Percentiles rank a stretch among this genome's conserved stretches.
phyloP scores from a whole-genome alignment of 345 rosid genomes.

The Populus nigra region DNA sequence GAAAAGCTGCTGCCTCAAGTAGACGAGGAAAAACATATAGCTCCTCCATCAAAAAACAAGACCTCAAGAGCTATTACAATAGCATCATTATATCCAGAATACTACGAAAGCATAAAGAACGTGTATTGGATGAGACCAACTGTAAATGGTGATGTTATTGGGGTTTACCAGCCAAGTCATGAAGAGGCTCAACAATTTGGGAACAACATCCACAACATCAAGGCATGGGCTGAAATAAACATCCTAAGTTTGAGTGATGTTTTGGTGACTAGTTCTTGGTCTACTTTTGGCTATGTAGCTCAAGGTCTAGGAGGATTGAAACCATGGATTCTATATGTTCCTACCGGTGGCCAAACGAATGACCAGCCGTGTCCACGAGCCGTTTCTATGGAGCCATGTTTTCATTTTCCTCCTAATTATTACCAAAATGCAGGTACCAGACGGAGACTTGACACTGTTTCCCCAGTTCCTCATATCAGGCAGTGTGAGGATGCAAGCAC shows the following conservation, averaged over 20 bases:
- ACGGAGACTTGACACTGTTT: neutral
- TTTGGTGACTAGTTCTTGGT: slow-evolving; percentile 22
- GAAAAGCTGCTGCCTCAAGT: slow-evolving; percentile 11
- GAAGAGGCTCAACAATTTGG: slow-evolving; percentile 18
- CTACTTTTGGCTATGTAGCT: slow-evolving; percentile 28
- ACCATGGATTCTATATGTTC: slow-evolving; percentile 22
- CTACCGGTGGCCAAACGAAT: neutral
- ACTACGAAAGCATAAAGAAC: slow-evolving; percentile 3
- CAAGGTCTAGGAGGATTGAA: slow-evolving; percentile 27
- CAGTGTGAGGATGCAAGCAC: neutral
- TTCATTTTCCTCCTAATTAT: slow-evolving; percentile 3
- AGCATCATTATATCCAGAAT: slow-evolving; percentile 16
- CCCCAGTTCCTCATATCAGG: neutral
- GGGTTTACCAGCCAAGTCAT: slow-evolving; percentile 21
- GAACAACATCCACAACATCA: slow-evolving; percentile 16
- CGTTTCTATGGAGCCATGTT: slow-evolving; percentile 7
- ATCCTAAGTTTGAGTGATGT: slow-evolving; percentile 24
- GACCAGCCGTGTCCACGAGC: neutral
- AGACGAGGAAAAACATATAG: neutral
- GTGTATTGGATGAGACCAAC: slow-evolving; percentile 23
- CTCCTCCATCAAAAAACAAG: neutral
- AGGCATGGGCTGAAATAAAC: slow-evolving; percentile 26
- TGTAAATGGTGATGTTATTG: slow-evolving; percentile 4
- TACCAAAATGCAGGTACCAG: neutral
- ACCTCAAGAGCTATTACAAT: slow-evolving; percentile 14